Base-by-base conservation (phyloP, 75 land plant species). In the Cupressus sempervirens region DNA sequence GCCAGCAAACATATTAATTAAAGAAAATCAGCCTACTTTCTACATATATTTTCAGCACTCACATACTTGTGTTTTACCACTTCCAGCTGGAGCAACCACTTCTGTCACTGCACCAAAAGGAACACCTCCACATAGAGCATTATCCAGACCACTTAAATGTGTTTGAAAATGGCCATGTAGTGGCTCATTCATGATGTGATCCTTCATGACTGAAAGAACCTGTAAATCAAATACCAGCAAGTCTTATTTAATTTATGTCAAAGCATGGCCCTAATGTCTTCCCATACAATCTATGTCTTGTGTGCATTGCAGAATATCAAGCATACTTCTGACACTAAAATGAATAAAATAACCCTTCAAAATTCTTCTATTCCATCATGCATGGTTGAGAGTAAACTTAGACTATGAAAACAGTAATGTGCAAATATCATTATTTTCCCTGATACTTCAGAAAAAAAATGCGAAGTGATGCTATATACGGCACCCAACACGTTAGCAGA, bases 41-140 rank as follows among this genome's bases (percentile, higher is more conserved):
- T 26, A 45, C 48, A 41, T 45, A 30, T 45, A 79, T 43, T 45
- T n/a, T 79, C 43, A 77, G 32, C 62, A 82, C 14, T 82, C 23
- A 54, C 87, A 68, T 86, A 96, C 98, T 48, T 96, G 98, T 12
- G 95, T 96, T 89, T 96, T 95, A 46, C 98, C 98, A 58, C 93
- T 93, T 53, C 98, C 97, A 5, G 97, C 88, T 40, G 97, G 95
- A 82, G 95, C 98, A 83, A 95, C 98, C 84, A 96, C 48, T 79
- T 96, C 98, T 62, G 95, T 96, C 45, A 96, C 40, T 20, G 89
- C 93, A 84, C 97, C 98, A 88, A 92, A 93, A 29, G 98, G 98
- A 29, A 96, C 89, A 81, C 98, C 98, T 58, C 98, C 98, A 83
- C 91, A 89, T 70, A 96, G 89, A 23, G 95, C 94, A 13, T 85